Evolutionary conservation across 106 monocot genomes (phyloP), one percentile per base, ranked within the genome.

Genomic region (Triglochin maritima): DNA sequence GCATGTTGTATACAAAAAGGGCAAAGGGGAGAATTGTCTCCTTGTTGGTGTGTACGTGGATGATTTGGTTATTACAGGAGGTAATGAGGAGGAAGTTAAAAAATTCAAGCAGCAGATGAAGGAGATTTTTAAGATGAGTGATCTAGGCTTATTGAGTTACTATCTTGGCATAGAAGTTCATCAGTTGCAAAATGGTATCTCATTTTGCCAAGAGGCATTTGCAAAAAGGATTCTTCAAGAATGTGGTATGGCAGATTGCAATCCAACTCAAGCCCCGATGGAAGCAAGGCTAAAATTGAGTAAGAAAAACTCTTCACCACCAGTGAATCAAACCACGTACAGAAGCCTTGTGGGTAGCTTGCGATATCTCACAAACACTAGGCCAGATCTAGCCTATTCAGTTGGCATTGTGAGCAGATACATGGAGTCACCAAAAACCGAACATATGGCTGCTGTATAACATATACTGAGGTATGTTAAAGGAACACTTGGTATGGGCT

Each of bases 101-200:
- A n/a, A 41, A 10, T 68, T 68, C 52, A 56, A 68, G 68, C 4
- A 6, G n/a, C 42, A 68, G 42, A 68, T 68, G 56, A 42, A 7
- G 0, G 13, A 15, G 3, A 17, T 44, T 41, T 68, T 68, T 0
- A 13, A 56, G 13, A 68, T 68, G 68, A 68, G 68, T 55, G 55
- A 56, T 44, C 42, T 68, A 2, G 55, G 56, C 0, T 2, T 56
- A 0, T 0, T 68, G 0, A 46, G 54, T 0, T 56, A 54, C 44
- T 68, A 68, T 43, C 41, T 68, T 12, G 52, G 68, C 14, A 68
- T 68, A 55, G 68, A 68, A 12, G 54, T 68, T 4, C 17, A 12
- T 4, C 49, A 68, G 42, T 4, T 41, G 14, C 9, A 56, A 43
- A n/a, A 44, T 7, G 9, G 56, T 7, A 44, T 68, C 8, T 3